Evolutionary conservation across 1,284 basidiomycete species (phyloP).

Genomic region (Leccinum subrobustum): DNA sequence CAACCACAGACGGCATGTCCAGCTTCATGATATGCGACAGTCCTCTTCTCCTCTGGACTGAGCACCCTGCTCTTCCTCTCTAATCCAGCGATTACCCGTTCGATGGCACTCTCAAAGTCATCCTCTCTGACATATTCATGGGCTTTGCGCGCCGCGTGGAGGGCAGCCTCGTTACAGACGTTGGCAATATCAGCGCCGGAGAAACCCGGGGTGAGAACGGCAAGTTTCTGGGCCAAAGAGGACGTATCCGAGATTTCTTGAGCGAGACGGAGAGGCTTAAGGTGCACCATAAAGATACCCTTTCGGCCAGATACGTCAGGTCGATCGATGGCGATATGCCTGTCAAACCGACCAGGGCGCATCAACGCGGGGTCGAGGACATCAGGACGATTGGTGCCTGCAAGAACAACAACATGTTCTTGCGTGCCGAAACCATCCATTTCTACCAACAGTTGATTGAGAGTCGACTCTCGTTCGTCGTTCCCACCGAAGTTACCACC

Average conservation of each 20-base stretch:
- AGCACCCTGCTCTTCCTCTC: slow-evolving; percentile 95
- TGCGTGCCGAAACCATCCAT: slow-evolving; percentile 99
- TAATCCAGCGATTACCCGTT: slow-evolving; percentile 95
- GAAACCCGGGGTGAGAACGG: slow-evolving; percentile 96
- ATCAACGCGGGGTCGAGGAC: slow-evolving; percentile 94
- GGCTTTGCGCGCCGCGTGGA: slow-evolving; percentile 88
- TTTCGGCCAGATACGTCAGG: slow-evolving; percentile 93
- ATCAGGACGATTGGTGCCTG: slow-evolving; percentile 96
- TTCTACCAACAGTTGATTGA: slow-evolving; percentile 98
- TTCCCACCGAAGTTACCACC: slow-evolving; percentile 90
- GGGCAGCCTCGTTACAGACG: slow-evolving; percentile 96
- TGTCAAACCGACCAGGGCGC: slow-evolving; percentile 97
- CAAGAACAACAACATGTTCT: slow-evolving; percentile 95
- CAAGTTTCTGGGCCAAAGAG: slow-evolving; percentile 85
- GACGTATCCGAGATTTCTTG: slow-evolving; percentile 57
- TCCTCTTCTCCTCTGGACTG: slow-evolving; percentile 96
- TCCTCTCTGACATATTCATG: slow-evolving; percentile 79
- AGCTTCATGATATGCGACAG: slow-evolving; percentile 98
- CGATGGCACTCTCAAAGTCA: slow-evolving; percentile 97
- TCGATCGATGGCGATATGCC: slow-evolving; percentile 94
- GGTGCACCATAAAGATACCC: slow-evolving; percentile 94
- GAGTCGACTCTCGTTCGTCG: slow-evolving; percentile 96
- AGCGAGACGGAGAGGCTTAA: slow-evolving; percentile 79
- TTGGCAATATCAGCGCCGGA: slow-evolving; percentile 99
- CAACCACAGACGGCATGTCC: slow-evolving; percentile 98